Conservation (phyloP, 2,329 filamentous ascomycete species). For the Cladosporium sp. region DNA sequence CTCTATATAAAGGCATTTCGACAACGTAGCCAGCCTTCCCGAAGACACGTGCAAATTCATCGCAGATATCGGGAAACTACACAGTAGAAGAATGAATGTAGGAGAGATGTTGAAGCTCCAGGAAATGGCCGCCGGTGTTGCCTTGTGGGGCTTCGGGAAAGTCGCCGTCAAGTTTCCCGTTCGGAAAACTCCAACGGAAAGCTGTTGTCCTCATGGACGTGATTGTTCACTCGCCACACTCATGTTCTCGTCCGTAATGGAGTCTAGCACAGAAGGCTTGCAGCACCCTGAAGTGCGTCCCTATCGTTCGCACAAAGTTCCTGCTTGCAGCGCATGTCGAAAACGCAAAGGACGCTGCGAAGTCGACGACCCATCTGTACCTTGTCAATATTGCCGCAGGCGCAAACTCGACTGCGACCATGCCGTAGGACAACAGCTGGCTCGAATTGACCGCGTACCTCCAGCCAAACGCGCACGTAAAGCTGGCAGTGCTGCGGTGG, state of each 20-base stretch:
- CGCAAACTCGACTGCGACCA: conserved; percentile 7
- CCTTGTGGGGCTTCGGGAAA: neutral
- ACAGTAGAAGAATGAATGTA: neutral
- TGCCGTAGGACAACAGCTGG: neutral
- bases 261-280: neutral
- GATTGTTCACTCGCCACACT: neutral
- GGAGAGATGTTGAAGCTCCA: neutral
- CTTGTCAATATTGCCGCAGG: conserved; percentile 20
- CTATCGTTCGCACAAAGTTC: conserved; percentile 20
- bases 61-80: neutral
- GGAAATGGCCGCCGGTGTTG: neutral
- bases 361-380: neutral
- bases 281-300: neutral
- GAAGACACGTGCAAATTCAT: neutral
- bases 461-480: conserved; percentile 3
- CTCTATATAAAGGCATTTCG: neutral
- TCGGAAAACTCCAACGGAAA: neutral
- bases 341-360: conserved; percentile 16
- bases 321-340: conserved; percentile 16
- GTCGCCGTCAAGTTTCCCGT: neutral
- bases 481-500: neutral
- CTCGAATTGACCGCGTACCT: neutral
- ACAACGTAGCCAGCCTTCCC: neutral
- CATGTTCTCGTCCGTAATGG: neutral
- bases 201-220: neutral